phyloP scores from a whole-genome alignment of 2,329 filamentous ascomycete genomes.

The Aspergillus sp. region DNA sequence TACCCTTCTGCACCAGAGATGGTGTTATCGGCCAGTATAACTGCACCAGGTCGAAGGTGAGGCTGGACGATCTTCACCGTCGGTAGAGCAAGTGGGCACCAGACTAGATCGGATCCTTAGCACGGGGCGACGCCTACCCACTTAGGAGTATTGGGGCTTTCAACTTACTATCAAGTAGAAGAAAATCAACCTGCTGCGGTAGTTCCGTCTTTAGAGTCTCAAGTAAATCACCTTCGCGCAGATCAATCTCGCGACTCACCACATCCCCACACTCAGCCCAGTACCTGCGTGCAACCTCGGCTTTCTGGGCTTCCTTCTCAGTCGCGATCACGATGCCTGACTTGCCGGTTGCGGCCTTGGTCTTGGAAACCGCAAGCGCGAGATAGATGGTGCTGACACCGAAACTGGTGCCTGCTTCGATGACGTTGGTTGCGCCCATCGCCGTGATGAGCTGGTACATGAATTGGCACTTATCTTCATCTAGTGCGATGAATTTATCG shows the following conservation, averaged over 20 bases:
- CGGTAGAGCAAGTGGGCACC: conserved; percentile 40
- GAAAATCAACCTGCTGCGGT: conserved; percentile 52
- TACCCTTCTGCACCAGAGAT: conserved; percentile 32
- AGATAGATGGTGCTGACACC: conserved; percentile 65
- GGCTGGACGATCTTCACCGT: conserved; percentile 39
- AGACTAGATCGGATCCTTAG: conserved; percentile 30
- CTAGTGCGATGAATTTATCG: conserved; percentile 62
- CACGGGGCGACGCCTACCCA: conserved; percentile 29
- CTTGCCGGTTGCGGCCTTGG: conserved; percentile 32
- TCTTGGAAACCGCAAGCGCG: conserved; percentile 57
- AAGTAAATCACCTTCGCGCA: conserved; percentile 58
- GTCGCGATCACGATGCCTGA: conserved; percentile 58
- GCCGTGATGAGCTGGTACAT: conserved; percentile 56
- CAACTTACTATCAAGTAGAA: conserved; percentile 65
- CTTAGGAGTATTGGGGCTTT: conserved; percentile 31
- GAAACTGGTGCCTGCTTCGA: conserved; percentile 63
- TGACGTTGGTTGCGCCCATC: conserved; percentile 51
- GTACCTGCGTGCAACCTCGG: conserved; percentile 49
- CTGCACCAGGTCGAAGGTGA: conserved; percentile 34
- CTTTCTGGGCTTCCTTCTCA: conserved; percentile 59
- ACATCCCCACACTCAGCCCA: conserved; percentile 54
- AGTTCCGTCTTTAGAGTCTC: conserved; percentile 55
- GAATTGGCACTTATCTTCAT: conserved; percentile 58
- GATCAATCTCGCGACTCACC: conserved; percentile 54
- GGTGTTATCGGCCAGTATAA: conserved; percentile 42